These are phyloP conservation scores for Choiromyces venosus DNA, from an alignment of 495 filamentous ascomycete species.

Conservation along the genomic window DNA sequence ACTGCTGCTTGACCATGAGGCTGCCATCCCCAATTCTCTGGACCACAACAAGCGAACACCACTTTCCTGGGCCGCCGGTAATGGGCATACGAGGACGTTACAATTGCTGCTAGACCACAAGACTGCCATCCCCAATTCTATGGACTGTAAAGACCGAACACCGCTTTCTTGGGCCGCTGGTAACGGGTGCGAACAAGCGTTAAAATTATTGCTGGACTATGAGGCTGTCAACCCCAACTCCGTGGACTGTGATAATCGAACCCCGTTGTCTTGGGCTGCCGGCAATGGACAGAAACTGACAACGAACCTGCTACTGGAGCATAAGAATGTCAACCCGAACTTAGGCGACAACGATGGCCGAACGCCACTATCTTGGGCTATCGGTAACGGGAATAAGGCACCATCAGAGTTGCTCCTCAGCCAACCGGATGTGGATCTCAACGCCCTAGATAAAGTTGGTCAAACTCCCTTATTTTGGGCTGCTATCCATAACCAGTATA, in stretches of 20 bases:
- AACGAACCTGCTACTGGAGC: conserved; percentile 2
- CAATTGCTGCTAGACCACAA: conserved; percentile 11
- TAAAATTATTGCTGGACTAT: not conserved
- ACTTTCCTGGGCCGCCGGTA: conserved; percentile 9
- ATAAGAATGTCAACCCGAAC: not conserved
- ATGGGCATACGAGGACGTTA: conserved; percentile 5
- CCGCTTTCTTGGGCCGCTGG: conserved; percentile 13
- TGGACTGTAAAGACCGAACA: not conserved
- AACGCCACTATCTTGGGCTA: conserved; percentile 29
- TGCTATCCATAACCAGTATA: conserved; percentile 9
- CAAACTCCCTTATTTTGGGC: conserved; percentile 10
- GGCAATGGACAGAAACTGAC: conserved; percentile 20
- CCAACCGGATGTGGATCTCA: conserved; percentile 5
- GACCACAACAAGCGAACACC: conserved; percentile 5
- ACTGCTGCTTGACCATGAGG: conserved; percentile 16
- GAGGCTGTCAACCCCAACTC: not conserved
- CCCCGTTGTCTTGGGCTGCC: conserved; percentile 10
- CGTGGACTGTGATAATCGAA: conserved; percentile 1
- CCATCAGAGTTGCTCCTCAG: conserved; percentile 5
- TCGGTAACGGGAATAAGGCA: conserved; percentile 2
- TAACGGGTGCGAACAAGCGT: not conserved
- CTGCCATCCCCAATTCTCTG: not conserved
- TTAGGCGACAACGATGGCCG: conserved; percentile 5
- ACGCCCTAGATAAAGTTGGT: conserved; percentile 4
- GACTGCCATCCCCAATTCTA: not conserved